A percentile compares a stretch with the other conserved stretches of the same genome.
phyloP scores from a whole-genome alignment of 441 rosid species.

The Dalechampia spathulata region DNA sequence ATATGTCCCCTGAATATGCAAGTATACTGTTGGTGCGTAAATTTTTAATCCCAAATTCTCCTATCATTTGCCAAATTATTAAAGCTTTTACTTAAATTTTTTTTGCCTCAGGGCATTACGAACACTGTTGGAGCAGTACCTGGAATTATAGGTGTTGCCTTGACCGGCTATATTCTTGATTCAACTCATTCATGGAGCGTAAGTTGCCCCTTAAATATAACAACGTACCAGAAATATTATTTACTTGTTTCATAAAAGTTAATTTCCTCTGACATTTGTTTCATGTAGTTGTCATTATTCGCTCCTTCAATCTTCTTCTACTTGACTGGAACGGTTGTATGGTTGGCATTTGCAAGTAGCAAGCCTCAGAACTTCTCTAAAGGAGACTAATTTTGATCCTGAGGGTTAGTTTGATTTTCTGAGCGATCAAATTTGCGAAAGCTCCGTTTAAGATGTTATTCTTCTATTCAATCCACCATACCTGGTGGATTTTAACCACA shows the following conservation, averaged over 20 bases:
- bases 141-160: slow-evolving; percentile 84
- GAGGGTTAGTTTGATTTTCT: slow-evolving; percentile 2
- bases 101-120: slow-evolving; percentile 63
- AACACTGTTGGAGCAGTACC: slow-evolving; percentile 92
- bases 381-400: slow-evolving; percentile 25
- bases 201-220: slow-evolving; percentile 30
- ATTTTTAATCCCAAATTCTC: slow-evolving; percentile 6
- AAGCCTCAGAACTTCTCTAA: slow-evolving; percentile 66
- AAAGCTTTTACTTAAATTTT: slow-evolving; percentile 7
- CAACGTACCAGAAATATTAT: not conserved
- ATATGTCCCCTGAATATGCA: slow-evolving; percentile 92
- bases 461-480: slow-evolving; percentile 8
- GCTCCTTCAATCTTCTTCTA: slow-evolving; percentile 91
- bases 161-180: slow-evolving; percentile 89
- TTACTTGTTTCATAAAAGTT: not conserved
- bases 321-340: slow-evolving; percentile 77
- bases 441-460: not conserved
- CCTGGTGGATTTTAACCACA: slow-evolving; percentile 17
- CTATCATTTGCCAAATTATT: not conserved
- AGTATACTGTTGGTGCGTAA: slow-evolving; percentile 76
- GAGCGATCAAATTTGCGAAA: slow-evolving; percentile 12
- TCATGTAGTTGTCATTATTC: slow-evolving; percentile 60
- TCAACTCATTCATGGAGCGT: slow-evolving; percentile 94
- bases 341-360: slow-evolving; percentile 87
- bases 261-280: slow-evolving; percentile 8